phyloP scores from a whole-genome alignment of 148 eudicot genomes.

The Chenopodium berlandieri region DNA sequence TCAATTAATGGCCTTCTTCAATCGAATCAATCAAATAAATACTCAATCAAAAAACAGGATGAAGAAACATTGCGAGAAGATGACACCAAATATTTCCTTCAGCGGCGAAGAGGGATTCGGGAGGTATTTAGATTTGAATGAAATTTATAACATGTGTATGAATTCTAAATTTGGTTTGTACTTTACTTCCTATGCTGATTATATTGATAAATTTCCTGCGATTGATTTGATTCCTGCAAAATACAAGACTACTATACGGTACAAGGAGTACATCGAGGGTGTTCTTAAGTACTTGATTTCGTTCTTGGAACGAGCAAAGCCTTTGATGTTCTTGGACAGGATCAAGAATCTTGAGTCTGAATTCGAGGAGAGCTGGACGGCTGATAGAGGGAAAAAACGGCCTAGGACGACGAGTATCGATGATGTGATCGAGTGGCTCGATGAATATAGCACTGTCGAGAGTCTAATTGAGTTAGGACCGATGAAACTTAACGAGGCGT shows the following conservation, averaged over 20 bases:
- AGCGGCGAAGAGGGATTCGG: conserved; percentile 10
- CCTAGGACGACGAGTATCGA: background rate
- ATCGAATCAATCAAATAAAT: no score
- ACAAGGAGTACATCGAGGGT: background rate
- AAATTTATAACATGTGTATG: conserved; percentile 1
- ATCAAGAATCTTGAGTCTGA: background rate
- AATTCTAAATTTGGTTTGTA: conserved; percentile 4
- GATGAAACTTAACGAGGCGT: conserved; percentile 2
- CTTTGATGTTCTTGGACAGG: background rate
- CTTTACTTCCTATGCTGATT: background rate
- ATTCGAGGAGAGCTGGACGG: no score
- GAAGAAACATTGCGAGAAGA: no score
- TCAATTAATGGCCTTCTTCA: no score
- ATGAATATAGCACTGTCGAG: conserved; percentile 2
- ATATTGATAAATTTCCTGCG: background rate
- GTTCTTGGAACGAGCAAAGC: conserved; percentile 5
- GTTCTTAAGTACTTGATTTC: conserved; percentile 3
- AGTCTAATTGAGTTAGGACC: conserved; percentile 15
- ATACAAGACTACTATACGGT: background rate
- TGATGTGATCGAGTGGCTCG: background rate
- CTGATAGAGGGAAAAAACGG: background rate
- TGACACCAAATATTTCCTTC: background rate
- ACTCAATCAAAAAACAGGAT: no score
- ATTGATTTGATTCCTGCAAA: background rate
- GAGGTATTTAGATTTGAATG: conserved; percentile 4